Conservation (phyloP, 495 filamentous ascomycete species). For the Massariosphaeria phaeospora region DNA sequence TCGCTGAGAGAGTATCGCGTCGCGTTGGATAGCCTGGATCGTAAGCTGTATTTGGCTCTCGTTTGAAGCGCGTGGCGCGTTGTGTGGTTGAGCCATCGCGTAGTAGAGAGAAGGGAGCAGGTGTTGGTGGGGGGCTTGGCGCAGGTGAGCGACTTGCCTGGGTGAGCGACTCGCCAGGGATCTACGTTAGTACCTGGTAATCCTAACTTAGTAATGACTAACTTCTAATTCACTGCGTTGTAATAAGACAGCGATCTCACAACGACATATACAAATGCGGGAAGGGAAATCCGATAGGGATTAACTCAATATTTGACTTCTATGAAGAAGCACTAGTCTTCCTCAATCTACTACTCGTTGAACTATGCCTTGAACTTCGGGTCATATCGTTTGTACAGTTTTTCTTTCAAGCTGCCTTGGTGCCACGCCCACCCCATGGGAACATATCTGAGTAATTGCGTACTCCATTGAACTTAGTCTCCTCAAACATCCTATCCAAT, state of each 20-base stretch:
- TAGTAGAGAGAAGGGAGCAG: too few relatives aligned
- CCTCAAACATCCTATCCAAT: conserved; percentile 1
- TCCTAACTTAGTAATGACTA: too few relatives aligned
- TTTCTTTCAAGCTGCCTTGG: conserved; percentile 3
- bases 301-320: neutral
- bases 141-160: too few relatives aligned
- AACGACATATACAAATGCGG: neutral
- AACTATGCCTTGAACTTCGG: conserved; percentile 1
- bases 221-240: too few relatives aligned
- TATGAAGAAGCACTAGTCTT: conserved; percentile 3
- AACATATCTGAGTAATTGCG: conserved; percentile 3
- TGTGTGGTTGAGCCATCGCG: too few relatives aligned
- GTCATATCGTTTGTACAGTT: neutral
- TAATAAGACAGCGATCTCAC: neutral
- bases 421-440: conserved; percentile 1
- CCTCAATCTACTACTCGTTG: conserved; percentile 2
- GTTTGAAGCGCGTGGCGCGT: too few relatives aligned
- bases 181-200: too few relatives aligned
- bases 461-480: conserved; percentile 5
- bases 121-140: too few relatives aligned
- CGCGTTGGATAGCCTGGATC: too few relatives aligned
- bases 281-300: neutral
- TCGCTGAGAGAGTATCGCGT: too few relatives aligned
- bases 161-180: too few relatives aligned
- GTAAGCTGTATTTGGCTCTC: too few relatives aligned